Evolutionary conservation across 192 early-diverging fungal species (phyloP).

Genomic region (Entomortierella chlamydospora): DNA sequence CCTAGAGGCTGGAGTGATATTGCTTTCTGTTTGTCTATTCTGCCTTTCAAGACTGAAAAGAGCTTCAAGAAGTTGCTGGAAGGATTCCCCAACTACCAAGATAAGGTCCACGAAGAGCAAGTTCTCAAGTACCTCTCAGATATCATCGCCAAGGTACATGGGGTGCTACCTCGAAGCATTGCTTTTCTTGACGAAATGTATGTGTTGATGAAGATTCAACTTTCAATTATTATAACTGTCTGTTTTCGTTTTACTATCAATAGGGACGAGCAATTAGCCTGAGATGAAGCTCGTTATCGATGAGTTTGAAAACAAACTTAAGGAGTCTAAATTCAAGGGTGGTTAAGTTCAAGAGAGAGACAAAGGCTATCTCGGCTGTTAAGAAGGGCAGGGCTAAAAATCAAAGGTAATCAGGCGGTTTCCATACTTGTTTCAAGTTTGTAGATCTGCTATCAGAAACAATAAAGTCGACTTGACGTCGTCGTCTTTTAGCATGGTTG

Average conservation of each 20-base stretch:
- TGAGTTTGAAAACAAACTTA: constrained; percentile 86
- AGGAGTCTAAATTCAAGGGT: constrained; percentile 72
- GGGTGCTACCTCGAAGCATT: neutral
- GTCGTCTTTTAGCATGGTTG: too few species aligned
- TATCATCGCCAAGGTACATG: constrained; percentile 82
- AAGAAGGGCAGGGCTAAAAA: constrained; percentile 47
- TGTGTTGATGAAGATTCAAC: neutral
- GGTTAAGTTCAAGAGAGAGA: constrained; percentile 47
- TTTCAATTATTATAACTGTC: neutral
- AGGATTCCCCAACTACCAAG: constrained; percentile 84
- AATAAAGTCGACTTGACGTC: too few species aligned
- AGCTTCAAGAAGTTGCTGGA: constrained; percentile 89
- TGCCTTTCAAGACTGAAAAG: constrained; percentile 90
- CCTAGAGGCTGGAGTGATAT: constrained; percentile 92
- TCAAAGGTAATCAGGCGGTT: constrained; percentile 26
- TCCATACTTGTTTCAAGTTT: too few species aligned
- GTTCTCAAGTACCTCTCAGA: constrained; percentile 90
- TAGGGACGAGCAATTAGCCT: constrained; percentile 74
- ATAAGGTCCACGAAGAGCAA: constrained; percentile 88
- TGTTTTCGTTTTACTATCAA: neutral
- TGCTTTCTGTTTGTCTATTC: constrained; percentile 88
- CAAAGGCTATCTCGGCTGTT: constrained; percentile 42
- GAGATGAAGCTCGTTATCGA: constrained; percentile 86
- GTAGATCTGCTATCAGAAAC: too few species aligned
- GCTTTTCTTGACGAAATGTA: neutral